These are phyloP conservation scores for Patellifolia procumbens DNA, from an alignment of 179 eudicot species.

Conservation along the genomic window DNA sequence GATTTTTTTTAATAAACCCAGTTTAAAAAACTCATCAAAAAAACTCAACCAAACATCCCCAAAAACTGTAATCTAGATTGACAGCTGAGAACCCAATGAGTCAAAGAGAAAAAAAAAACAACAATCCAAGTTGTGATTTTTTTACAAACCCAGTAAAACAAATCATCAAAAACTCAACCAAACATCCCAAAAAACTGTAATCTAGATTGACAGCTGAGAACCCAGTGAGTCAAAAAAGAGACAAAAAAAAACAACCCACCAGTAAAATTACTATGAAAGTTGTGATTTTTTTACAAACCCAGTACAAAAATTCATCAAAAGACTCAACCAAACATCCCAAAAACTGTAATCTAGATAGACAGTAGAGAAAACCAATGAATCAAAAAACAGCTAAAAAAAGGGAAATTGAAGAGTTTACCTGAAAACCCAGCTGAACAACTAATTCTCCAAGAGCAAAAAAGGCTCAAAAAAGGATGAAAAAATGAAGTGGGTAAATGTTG, in stretches of 20 bases:
- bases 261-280: neutral
- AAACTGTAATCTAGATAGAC: neutral
- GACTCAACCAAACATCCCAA: constrained; percentile 7
- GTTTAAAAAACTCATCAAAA: too few species aligned
- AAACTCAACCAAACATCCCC: constrained; percentile 14
- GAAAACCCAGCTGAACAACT: neutral
- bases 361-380: too few species aligned
- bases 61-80: too few species aligned
- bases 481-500: constrained; percentile 14
- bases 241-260: neutral
- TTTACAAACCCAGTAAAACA: neutral
- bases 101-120: neutral
- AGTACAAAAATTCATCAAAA: constrained; percentile 17
- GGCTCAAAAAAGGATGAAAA: neutral
- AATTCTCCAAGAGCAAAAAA: neutral
- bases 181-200: neutral
- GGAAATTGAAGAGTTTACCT: constrained; percentile 28
- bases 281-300: constrained; percentile 13
- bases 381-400: constrained; percentile 1
- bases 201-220: neutral
- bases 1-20: too few species aligned
- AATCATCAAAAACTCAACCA: neutral
- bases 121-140: neutral
- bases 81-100: too few species aligned
- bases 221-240: neutral